Conservation (phyloP, 371 early-diverging fungal species). For the Actinomucor elegans region DNA sequence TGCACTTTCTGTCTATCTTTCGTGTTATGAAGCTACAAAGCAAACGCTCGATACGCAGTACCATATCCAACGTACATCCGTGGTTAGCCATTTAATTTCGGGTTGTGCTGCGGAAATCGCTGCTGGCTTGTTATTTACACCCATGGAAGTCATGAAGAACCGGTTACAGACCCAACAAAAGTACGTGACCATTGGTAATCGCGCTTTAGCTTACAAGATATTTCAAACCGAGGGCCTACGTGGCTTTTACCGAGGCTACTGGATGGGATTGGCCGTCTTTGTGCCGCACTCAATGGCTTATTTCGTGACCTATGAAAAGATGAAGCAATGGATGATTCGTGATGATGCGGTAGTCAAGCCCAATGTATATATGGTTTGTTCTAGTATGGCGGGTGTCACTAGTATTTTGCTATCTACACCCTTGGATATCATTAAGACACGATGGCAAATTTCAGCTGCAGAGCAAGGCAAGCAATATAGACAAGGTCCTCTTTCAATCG, state of each 20-base stretch:
- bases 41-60: constrained; percentile 18
- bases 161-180: constrained; percentile 48
- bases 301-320: constrained; percentile 74
- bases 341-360: constrained; percentile 18
- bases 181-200: constrained; percentile 21
- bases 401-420: constrained; percentile 65
- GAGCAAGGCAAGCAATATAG: constrained; percentile 36
- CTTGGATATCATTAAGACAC: constrained; percentile 82
- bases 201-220: constrained; percentile 25
- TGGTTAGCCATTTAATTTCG: constrained; percentile 49
- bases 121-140: constrained; percentile 68
- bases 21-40: constrained; percentile 72
- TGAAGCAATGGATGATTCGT: constrained; percentile 49
- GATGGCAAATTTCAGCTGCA: constrained; percentile 68
- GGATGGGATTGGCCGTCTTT: constrained; percentile 64
- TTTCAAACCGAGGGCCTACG: constrained; percentile 51
- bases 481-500: constrained; percentile 38
- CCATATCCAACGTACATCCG: constrained; percentile 9
- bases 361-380: constrained; percentile 58
- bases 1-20: constrained; percentile 71
- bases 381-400: constrained; percentile 60
- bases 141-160: constrained; percentile 81
- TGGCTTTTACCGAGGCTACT: constrained; percentile 76
- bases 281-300: constrained; percentile 65
- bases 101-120: constrained; percentile 57